phyloP scores from a whole-genome alignment of 78 protist genomes.

The Guillardia theta region DNA sequence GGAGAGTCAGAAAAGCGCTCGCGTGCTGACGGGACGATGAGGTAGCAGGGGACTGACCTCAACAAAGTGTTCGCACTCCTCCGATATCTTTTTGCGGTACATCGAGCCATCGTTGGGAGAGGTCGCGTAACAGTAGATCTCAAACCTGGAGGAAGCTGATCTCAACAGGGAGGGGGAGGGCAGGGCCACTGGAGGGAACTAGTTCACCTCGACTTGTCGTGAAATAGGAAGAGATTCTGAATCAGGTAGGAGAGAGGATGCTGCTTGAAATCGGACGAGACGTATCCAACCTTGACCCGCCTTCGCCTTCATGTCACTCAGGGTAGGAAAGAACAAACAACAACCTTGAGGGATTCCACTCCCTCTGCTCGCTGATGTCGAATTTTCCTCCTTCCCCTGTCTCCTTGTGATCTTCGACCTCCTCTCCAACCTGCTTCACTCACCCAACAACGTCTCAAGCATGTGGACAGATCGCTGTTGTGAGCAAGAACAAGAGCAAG shows the following conservation, averaged over 20 bases:
- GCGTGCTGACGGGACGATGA: no score
- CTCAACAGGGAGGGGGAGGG: background rate
- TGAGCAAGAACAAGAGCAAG: background rate
- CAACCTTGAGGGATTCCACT: no score
- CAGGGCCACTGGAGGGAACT: no score
- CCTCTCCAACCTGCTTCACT: background rate
- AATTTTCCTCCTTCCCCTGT: background rate
- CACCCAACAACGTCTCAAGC: background rate
- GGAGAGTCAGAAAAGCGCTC: no score
- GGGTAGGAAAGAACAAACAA: background rate
- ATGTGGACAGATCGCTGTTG: background rate
- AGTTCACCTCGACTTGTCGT: no score
- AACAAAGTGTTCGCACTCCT: constrained; percentile 2
- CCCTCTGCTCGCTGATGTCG: background rate
- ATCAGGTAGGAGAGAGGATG: constrained; percentile 11
- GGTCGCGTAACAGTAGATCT: background rate
- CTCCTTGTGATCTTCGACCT: background rate
- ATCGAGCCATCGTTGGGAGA: background rate
- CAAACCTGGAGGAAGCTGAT: background rate
- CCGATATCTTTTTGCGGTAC: background rate
- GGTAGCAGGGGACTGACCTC: background rate
- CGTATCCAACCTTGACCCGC: background rate
- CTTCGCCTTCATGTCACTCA: background rate
- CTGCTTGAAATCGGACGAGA: constrained; percentile 2
- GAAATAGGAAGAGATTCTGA: background rate